Base-by-base conservation (phyloP, 805 yeast species). In the Pichia ethanolica region DNA sequence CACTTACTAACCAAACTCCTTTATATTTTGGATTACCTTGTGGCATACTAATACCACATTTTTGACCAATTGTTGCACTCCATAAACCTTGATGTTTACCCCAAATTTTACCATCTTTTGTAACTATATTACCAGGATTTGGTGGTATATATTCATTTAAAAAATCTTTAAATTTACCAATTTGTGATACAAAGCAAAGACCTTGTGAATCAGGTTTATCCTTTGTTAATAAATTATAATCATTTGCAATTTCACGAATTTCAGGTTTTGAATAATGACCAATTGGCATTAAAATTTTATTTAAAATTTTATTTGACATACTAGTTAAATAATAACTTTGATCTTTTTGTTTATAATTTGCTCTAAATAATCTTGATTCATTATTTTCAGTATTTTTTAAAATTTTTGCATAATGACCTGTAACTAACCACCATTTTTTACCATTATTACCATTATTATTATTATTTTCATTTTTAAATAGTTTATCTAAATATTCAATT, bases 61-160 rank as follows among this genome's bases (percentile, higher is more conserved):
- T 78, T 67, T 93, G 98, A 0, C 99, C 99, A 26, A 91, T 80
- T 0, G 99, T 93, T n/a, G 88, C 91, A 43, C 86, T 81, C 98
- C 98, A 93, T 9, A 93, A 63, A 0, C 99, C 99, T 30, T 75
- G 69, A 64, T 93, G 99, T 44, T 65, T 58, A 0, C 97, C 98
- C 79, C 93, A 89, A 0, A 79, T 72, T 46, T 67, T 70, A 5
- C 95, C 95, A 49, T 79, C 84, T 49, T 75, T 79, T 0, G 90
- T 84, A n/a, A 88, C 73, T 8, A 93, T 79, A 52, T 86, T 75
- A 0, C 98, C 99, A 1, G 89, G 89, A 7, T 72, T 72, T 1
- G 85, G 82, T 11, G 73, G 77, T 4, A 91, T 71, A 59, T 84
- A 93, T 55, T 89, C 91, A 50, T 75, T 72, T 32, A 91, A 67